Evolutionary conservation across 306 rosid species (phyloP).

Genomic region (Adenanthera pavonina): DNA sequence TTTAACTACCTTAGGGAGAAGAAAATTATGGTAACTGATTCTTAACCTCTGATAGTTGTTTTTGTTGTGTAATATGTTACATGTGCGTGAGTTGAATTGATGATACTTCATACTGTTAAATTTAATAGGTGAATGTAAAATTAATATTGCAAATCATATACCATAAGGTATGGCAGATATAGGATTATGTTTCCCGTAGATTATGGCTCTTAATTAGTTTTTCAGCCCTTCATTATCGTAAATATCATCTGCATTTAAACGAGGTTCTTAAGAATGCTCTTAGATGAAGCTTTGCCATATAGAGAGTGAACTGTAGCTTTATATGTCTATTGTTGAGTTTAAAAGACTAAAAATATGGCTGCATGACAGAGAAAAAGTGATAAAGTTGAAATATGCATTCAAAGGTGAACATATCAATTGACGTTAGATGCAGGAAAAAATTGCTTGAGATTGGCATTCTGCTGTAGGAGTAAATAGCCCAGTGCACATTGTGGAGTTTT

Average conservation of each 20-base stretch:
- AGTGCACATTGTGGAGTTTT: neutral
- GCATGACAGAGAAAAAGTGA: too few relatives aligned
- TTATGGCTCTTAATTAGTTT: conserved; percentile 9
- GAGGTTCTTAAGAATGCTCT: too few relatives aligned
- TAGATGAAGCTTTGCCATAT: neutral
- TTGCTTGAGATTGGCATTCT: neutral
- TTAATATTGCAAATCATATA: neutral
- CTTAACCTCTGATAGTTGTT: conserved; percentile 25
- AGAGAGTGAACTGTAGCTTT: conserved; percentile 1
- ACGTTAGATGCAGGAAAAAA: neutral
- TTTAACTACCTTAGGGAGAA: conserved; percentile 89
- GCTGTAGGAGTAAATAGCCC: neutral
- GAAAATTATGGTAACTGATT: conserved; percentile 73
- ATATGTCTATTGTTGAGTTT: neutral
- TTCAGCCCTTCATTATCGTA: too few relatives aligned
- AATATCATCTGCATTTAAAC: too few relatives aligned
- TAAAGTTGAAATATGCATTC: neutral
- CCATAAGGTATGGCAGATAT: neutral
- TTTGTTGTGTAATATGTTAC: conserved; percentile 18
- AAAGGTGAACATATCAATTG: conserved; percentile 2
- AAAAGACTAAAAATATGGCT: too few relatives aligned
- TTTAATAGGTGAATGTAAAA: conserved; percentile 17
- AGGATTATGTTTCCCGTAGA: conserved; percentile 17
- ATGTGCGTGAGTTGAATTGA: conserved; percentile 30
- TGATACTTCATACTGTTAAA: conserved; percentile 29